Percentiles rank a stretch among this genome's conserved stretches.
These are phyloP conservation scores for Leccinum broughii DNA, from an alignment of 768 basidiomycete species.

Conservation along the genomic window DNA sequence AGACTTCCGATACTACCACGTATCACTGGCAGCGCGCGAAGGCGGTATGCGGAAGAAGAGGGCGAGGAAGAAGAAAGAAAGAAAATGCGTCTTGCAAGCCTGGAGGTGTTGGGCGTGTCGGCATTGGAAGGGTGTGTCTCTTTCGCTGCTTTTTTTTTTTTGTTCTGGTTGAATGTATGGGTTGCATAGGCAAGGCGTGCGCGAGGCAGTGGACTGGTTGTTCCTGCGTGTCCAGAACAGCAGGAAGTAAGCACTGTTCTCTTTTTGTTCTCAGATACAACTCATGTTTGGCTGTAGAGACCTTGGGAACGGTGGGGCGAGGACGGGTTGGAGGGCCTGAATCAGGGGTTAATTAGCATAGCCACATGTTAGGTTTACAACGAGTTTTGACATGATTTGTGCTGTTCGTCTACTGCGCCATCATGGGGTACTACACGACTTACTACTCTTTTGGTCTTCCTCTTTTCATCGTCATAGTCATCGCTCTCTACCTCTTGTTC, in stretches of 20 bases:
- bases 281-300: conserved; percentile 13
- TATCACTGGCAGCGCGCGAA: conserved; percentile 48
- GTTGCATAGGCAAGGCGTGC: conserved; percentile 71
- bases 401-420: neutral
- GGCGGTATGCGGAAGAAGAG: conserved; percentile 49
- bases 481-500: conserved; percentile 87
- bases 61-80: conserved; percentile 45
- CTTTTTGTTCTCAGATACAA: neutral
- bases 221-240: conserved; percentile 94
- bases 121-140: conserved; percentile 81
- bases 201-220: conserved; percentile 91
- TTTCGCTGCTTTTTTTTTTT: neutral
- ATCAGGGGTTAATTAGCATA: conserved; percentile 15
- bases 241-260: conserved; percentile 46
- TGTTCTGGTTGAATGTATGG: neutral
- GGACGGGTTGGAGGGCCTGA: conserved; percentile 12
- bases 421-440: conserved; percentile 32
- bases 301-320: conserved; percentile 16
- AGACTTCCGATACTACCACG: conserved; percentile 32
- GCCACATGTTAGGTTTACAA: conserved; percentile 8
- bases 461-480: conserved; percentile 56
- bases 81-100: conserved; percentile 64
- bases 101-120: conserved; percentile 89
- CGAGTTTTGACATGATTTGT: neutral
- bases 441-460: conserved; percentile 75